Conservation (phyloP, 805 yeast species). For the Starmerella cellae region DNA sequence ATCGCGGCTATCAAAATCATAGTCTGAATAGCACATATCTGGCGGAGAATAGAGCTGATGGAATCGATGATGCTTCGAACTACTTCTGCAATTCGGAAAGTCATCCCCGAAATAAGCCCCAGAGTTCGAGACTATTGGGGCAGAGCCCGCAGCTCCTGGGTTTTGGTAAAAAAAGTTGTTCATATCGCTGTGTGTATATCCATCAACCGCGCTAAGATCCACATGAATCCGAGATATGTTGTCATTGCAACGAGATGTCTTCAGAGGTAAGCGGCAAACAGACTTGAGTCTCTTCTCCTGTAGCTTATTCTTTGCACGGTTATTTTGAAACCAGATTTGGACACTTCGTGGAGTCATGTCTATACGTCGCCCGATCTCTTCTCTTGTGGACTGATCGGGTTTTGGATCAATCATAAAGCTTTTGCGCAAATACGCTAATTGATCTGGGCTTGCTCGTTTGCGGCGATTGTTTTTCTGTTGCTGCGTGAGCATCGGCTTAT, state of each 20-base stretch:
- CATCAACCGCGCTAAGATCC: conserved; percentile 1
- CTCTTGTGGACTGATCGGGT: conserved; percentile 35
- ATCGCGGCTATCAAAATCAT: too few species aligned
- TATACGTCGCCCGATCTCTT: conserved; percentile 51
- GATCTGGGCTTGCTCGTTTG: conserved; percentile 70
- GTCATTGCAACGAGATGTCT: conserved; percentile 4
- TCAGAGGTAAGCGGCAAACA: conserved; percentile 1
- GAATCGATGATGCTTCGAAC: too few species aligned
- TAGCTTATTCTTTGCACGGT: conserved; percentile 40
- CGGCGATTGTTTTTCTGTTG: conserved; percentile 36
- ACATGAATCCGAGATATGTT: conserved; percentile 13
- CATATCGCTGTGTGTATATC: neutral
- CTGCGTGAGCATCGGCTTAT: conserved; percentile 22
- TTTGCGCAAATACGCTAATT: conserved; percentile 47
- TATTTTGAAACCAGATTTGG: conserved; percentile 85
- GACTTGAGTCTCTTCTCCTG: conserved; percentile 11
- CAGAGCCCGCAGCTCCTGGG: neutral
- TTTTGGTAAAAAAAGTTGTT: neutral
- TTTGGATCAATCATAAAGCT: conserved; percentile 64
- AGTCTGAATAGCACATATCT: too few species aligned
- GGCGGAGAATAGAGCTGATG: too few species aligned
- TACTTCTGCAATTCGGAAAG: too few species aligned
- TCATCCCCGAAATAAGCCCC: too few species aligned
- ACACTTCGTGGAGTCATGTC: conserved; percentile 82
- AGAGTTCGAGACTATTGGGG: neutral